Conservation (phyloP, 2,329 filamentous ascomycete species). For the Apiospora phragmitis region DNA sequence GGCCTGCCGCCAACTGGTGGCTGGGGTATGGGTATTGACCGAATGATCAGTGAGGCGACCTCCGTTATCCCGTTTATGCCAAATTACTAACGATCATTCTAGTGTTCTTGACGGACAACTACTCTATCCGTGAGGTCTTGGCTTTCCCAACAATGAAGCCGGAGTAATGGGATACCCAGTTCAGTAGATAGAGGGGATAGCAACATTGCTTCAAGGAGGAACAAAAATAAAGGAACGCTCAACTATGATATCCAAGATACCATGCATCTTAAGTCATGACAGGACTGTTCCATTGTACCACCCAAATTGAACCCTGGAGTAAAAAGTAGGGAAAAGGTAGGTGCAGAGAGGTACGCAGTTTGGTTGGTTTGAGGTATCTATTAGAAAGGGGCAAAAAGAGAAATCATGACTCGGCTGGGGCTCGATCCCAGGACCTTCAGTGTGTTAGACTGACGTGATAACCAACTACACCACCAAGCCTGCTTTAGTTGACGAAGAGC, state of each 20-base stretch:
- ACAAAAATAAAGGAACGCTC: background rate
- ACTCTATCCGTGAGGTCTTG: slow-evolving; percentile 93
- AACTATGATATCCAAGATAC: background rate
- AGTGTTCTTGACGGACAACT: slow-evolving; percentile 92
- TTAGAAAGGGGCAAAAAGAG: no score
- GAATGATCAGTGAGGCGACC: slow-evolving; percentile 92
- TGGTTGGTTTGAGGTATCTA: no score
- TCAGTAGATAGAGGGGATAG: background rate
- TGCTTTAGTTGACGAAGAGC: no score
- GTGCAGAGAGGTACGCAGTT: no score
- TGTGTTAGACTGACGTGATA: slow-evolving; percentile 51
- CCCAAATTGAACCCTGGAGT: no score
- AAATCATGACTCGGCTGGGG: slow-evolving; percentile 17
- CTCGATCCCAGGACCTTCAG: slow-evolving; percentile 39
- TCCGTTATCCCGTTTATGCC: slow-evolving; percentile 70
- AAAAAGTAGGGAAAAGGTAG: no score
- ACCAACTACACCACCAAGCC: slow-evolving; percentile 40
- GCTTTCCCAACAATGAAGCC: slow-evolving; percentile 95
- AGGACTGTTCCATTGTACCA: no score
- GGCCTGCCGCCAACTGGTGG: slow-evolving; percentile 92
- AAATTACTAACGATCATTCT: background rate
- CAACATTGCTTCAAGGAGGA: background rate
- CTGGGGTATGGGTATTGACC: slow-evolving; percentile 85
- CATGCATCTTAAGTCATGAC: no score
- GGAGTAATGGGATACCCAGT: slow-evolving; percentile 4